Percentiles rank a stretch among this genome's conserved stretches.
Conservation (phyloP, 2,329 filamentous ascomycete genomes). For the Acarospora socialis region DNA sequence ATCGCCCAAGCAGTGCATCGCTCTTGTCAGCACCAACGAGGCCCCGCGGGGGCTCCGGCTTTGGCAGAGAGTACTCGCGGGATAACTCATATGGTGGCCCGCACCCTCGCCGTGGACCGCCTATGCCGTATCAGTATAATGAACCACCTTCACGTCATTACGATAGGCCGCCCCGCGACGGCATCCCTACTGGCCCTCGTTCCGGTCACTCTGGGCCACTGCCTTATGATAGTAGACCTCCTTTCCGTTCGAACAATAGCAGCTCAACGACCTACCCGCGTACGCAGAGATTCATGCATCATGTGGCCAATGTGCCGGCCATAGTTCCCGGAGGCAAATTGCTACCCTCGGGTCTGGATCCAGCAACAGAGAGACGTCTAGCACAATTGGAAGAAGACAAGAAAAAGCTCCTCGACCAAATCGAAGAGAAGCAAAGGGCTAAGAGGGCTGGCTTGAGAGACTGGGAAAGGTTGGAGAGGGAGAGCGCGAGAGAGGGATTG, state of each 20-base stretch:
- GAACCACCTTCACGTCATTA: constrained; percentile 7
- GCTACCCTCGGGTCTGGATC: constrained; percentile 25
- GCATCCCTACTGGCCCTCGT: constrained; percentile 24
- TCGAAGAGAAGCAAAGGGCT: constrained; percentile 28
- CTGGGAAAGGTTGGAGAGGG: constrained; percentile 33
- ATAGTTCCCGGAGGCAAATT: constrained; percentile 30
- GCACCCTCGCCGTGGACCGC: constrained; percentile 21
- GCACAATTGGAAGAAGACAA: constrained; percentile 30
- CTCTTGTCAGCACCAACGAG: constrained; percentile 33
- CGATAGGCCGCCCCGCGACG: constrained; percentile 17
- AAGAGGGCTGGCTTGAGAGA: constrained; percentile 30
- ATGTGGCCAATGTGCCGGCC: constrained; percentile 14
- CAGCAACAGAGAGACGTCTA: constrained; percentile 29
- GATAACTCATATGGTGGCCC: constrained; percentile 20
- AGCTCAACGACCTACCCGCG: constrained; percentile 24
- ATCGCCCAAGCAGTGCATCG: constrained; percentile 25
- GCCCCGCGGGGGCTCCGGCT: constrained; percentile 26
- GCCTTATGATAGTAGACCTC: constrained; percentile 20
- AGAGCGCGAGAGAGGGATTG: constrained; percentile 31
- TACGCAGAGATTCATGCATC: constrained; percentile 26
- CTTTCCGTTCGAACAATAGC: constrained; percentile 24
- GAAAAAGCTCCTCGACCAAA: constrained; percentile 30
- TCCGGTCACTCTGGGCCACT: constrained; percentile 11
- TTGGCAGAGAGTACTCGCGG: constrained; percentile 16
- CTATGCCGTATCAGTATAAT: constrained; percentile 8